Evolutionary conservation across 208 protist genomes (phyloP).

Genomic region (Leishmania gerbilli): DNA sequence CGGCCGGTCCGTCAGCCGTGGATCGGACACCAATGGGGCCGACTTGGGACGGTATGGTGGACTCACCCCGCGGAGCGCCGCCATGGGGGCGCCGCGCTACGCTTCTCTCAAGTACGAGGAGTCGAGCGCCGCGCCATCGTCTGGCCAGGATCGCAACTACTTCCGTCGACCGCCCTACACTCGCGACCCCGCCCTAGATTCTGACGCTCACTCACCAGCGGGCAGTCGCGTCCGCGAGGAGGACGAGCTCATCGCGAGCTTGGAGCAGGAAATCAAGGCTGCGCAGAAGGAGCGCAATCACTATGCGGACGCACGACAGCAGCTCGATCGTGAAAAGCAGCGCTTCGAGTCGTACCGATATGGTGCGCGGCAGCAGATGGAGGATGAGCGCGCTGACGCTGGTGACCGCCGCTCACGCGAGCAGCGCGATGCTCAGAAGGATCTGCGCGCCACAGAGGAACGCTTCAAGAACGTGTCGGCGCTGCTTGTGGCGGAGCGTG

Average conservation of each 20-base stretch:
- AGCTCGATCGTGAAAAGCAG: conserved; percentile 81
- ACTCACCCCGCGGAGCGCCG: conserved; percentile 24
- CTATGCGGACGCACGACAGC: conserved; percentile 53
- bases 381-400: conserved; percentile 63
- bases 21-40: conserved; percentile 10
- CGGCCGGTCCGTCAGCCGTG: conserved; percentile 8
- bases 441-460: conserved; percentile 73
- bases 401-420: conserved; percentile 44
- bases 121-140: conserved; percentile 21
- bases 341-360: conserved; percentile 73
- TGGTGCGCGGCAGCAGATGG: conserved; percentile 61
- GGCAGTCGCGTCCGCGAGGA: conserved; percentile 41
- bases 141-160: conserved; percentile 50
- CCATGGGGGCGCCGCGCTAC: conserved; percentile 25
- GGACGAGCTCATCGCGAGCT: conserved; percentile 66
- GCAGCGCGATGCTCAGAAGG: conserved; percentile 61
- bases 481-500: conserved; percentile 74
- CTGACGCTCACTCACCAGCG: not conserved
- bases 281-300: conserved; percentile 78
- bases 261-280: conserved; percentile 75
- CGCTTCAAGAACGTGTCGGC: conserved; percentile 66
- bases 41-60: conserved; percentile 24
- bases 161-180: conserved; percentile 36
- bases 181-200: not conserved
- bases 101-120: conserved; percentile 39